phyloP scores from a whole-genome alignment of 2,329 filamentous ascomycete genomes.

The Talaromyces sp. region DNA sequence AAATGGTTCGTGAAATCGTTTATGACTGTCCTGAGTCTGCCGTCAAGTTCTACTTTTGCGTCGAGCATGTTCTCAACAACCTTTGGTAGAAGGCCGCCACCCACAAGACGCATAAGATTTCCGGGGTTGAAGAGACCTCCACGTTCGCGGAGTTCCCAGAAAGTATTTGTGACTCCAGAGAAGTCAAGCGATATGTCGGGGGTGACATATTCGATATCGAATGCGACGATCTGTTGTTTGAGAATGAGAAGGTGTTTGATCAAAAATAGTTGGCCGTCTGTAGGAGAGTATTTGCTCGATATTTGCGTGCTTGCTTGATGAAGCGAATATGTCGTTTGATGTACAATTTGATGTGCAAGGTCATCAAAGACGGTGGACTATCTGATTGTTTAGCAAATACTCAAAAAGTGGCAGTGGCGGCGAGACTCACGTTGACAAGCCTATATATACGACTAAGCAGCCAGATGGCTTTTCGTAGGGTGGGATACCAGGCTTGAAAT shows the following conservation, averaged over 20 bases:
- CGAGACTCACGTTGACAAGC: constrained; percentile 57
- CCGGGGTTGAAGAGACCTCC: constrained; percentile 64
- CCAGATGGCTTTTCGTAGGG: constrained; percentile 64
- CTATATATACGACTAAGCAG: constrained; percentile 67
- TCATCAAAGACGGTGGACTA: constrained; percentile 68
- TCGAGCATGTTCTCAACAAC: constrained; percentile 71
- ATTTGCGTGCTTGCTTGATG: constrained; percentile 72
- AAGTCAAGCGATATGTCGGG: constrained; percentile 66
- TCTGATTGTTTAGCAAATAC: constrained; percentile 20
- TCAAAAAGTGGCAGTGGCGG: neutral
- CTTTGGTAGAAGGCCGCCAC: constrained; percentile 58
- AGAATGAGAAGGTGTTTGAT: constrained; percentile 91
- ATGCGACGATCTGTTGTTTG: constrained; percentile 92
- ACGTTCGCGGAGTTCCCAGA: constrained; percentile 64
- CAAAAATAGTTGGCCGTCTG: constrained; percentile 84
- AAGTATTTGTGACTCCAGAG: constrained; percentile 62
- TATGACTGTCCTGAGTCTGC: constrained; percentile 59
- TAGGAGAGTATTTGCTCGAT: constrained; percentile 57
- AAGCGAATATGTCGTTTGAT: constrained; percentile 82
- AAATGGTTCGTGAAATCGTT: constrained; percentile 63
- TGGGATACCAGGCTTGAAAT: constrained; percentile 64
- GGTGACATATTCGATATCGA: constrained; percentile 79
- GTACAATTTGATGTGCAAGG: constrained; percentile 76
- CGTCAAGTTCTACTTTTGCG: constrained; percentile 66
- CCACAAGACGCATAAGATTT: constrained; percentile 59